Conservation (phyloP, 2,329 filamentous ascomycete genomes). For the Aspergillus fructus region DNA sequence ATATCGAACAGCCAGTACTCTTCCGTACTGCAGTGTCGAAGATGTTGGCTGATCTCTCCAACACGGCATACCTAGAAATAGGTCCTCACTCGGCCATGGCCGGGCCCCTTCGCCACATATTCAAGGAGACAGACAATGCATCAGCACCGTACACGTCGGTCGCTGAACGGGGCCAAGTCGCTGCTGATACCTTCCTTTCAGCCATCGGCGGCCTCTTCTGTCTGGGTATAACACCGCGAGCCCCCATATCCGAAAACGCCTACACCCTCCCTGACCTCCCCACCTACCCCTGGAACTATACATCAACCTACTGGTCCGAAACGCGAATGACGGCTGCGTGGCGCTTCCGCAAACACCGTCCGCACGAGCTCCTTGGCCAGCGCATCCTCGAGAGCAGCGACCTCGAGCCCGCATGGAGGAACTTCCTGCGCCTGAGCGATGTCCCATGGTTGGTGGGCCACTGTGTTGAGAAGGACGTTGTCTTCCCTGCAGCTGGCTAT, state of each 20-base stretch:
- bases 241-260: background rate
- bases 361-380: constrained; percentile 29
- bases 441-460: constrained; percentile 28
- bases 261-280: background rate
- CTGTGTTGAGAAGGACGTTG: constrained; percentile 34
- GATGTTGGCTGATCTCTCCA: background rate
- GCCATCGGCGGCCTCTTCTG: background rate
- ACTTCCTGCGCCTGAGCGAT: constrained; percentile 22
- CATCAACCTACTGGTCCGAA: background rate
- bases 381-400: constrained; percentile 29
- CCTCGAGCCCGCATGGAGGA: constrained; percentile 43
- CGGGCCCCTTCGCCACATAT: constrained; percentile 8
- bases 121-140: background rate
- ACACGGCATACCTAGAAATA: constrained; percentile 6
- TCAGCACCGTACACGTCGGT: background rate
- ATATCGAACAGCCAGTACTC: background rate
- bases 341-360: background rate
- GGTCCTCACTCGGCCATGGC: constrained; percentile 14
- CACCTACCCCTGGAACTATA: background rate
- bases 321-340: background rate
- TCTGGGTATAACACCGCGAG: background rate
- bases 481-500: constrained; percentile 48
- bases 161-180: background rate
- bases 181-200: background rate
- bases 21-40: constrained; percentile 2